Percentiles rank a stretch among this genome's conserved stretches.
These are phyloP conservation scores for Lactarius vividus DNA, from an alignment of 768 basidiomycete genomes.

Conservation along the genomic window DNA sequence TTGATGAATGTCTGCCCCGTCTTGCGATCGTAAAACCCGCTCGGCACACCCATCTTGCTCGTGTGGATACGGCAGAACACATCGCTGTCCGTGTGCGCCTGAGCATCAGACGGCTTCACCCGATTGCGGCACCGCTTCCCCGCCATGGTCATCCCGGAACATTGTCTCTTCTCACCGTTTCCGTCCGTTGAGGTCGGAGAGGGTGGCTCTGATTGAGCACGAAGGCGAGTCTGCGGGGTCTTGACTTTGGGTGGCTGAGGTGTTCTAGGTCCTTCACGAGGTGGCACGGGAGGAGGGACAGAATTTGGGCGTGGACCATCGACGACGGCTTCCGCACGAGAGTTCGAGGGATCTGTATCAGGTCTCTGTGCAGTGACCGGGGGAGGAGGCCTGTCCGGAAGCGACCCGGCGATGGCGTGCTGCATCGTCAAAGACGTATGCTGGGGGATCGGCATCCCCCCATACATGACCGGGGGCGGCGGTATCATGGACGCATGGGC, in stretches of 20 bases:
- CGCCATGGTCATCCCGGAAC: slow-evolving; percentile 61
- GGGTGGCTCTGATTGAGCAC: slow-evolving; percentile 26
- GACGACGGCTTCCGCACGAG: not conserved
- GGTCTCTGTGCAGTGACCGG: slow-evolving; percentile 17
- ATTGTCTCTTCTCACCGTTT: slow-evolving; percentile 41
- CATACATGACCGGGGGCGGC: slow-evolving; percentile 31
- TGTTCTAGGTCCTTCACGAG: slow-evolving; percentile 15
- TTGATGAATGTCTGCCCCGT: slow-evolving; percentile 48
- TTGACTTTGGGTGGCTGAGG: slow-evolving; percentile 16
- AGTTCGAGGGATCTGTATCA: not conserved
- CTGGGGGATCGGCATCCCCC: slow-evolving; percentile 40
- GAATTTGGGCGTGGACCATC: not conserved
- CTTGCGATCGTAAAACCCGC: slow-evolving; percentile 57
- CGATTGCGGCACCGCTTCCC: slow-evolving; percentile 53
- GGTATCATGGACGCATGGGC: slow-evolving; percentile 31
- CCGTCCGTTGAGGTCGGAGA: slow-evolving; percentile 29
- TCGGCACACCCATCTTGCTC: slow-evolving; percentile 49
- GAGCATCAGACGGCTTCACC: slow-evolving; percentile 45
- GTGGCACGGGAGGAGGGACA: not conserved
- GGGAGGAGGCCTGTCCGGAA: slow-evolving; percentile 1
- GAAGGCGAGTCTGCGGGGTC: slow-evolving; percentile 6
- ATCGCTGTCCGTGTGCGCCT: slow-evolving; percentile 36
- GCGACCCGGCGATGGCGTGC: slow-evolving; percentile 32
- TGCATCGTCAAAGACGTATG: slow-evolving; percentile 39
- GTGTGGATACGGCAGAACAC: slow-evolving; percentile 65